phyloP scores from a whole-genome alignment of 2,329 filamentous ascomycete genomes.

The Nigrospora osmanthi region DNA sequence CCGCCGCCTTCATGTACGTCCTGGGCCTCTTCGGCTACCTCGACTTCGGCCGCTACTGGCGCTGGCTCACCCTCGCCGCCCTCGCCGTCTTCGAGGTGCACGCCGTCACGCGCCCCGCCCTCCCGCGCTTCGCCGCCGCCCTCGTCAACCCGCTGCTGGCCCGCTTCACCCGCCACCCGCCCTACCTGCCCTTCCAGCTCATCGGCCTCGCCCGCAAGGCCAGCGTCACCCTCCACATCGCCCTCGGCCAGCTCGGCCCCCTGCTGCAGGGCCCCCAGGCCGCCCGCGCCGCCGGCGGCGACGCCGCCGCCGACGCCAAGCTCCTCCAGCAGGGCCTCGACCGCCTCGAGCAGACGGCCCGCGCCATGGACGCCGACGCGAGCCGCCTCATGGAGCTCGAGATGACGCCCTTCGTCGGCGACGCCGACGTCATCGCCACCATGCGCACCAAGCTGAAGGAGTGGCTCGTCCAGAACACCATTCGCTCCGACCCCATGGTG shows the following conservation, averaged over 20 bases:
- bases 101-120: conserved; percentile 44
- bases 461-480: conserved; percentile 81
- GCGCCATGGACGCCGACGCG: conserved; percentile 60
- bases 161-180: conserved; percentile 35
- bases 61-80: conserved; percentile 49
- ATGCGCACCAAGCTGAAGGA: conserved; percentile 70
- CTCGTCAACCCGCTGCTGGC: conserved; percentile 36
- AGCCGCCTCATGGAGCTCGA: conserved; percentile 67
- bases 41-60: conserved; percentile 58
- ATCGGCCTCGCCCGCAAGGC: conserved; percentile 68
- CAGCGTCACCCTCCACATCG: conserved; percentile 73
- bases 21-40: conserved; percentile 60
- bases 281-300: conserved; percentile 12
- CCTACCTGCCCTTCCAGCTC: conserved; percentile 80
- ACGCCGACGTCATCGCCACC: conserved; percentile 53
- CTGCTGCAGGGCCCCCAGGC: conserved; percentile 38
- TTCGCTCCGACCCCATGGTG: conserved; percentile 73
- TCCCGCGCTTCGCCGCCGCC: conserved; percentile 34
- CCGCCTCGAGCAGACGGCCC: conserved; percentile 53
- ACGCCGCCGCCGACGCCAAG: conserved; percentile 37
- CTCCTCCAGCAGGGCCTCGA: conserved; percentile 54
- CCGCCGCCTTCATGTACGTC: conserved; percentile 50
- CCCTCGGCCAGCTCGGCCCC: conserved; percentile 72
- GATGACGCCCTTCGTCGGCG: conserved; percentile 72
- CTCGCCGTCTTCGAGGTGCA: conserved; percentile 51